phyloP scores from a whole-genome alignment of 129 eudicot genomes.

The Flaveria trinervia region DNA sequence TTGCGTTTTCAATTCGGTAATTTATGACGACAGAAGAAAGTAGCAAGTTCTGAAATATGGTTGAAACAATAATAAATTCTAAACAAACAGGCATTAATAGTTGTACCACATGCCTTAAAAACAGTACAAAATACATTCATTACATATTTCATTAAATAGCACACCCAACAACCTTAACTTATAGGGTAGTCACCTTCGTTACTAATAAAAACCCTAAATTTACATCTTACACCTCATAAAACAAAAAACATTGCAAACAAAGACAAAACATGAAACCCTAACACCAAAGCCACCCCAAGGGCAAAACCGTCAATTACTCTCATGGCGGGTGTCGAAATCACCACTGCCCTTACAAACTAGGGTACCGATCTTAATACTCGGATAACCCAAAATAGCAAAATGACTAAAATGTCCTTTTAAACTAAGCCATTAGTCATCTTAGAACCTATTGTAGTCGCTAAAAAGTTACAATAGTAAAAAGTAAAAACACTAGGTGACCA shows the following conservation, averaged over 20 bases:
- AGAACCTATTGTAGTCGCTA: constrained; percentile 34
- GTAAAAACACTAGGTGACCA: constrained; percentile 24
- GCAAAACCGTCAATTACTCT: constrained; percentile 33
- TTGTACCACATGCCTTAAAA: constrained; percentile 10
- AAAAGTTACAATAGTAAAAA: constrained; percentile 32
- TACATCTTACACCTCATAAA: constrained; percentile 23
- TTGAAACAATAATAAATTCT: background rate
- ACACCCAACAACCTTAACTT: constrained; percentile 18
- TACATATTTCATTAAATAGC: constrained; percentile 8
- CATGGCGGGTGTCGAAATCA: constrained; percentile 54
- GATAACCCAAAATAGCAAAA: constrained; percentile 29
- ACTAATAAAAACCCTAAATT: constrained; percentile 30
- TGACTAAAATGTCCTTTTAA: constrained; percentile 38
- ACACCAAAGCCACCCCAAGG: constrained; percentile 11
- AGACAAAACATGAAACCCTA: background rate
- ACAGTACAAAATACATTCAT: background rate
- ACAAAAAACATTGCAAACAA: constrained; percentile 26
- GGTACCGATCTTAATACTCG: constrained; percentile 22
- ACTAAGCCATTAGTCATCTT: constrained; percentile 21
- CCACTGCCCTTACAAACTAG: constrained; percentile 43
- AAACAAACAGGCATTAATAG: background rate
- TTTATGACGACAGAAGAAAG: too few species aligned
- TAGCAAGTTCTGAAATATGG: too few species aligned
- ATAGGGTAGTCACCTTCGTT: constrained; percentile 38
- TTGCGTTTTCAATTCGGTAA: too few species aligned